Base-by-base conservation (phyloP, 768 basidiomycete species). In the Hygrophoropsis aurantiaca region DNA sequence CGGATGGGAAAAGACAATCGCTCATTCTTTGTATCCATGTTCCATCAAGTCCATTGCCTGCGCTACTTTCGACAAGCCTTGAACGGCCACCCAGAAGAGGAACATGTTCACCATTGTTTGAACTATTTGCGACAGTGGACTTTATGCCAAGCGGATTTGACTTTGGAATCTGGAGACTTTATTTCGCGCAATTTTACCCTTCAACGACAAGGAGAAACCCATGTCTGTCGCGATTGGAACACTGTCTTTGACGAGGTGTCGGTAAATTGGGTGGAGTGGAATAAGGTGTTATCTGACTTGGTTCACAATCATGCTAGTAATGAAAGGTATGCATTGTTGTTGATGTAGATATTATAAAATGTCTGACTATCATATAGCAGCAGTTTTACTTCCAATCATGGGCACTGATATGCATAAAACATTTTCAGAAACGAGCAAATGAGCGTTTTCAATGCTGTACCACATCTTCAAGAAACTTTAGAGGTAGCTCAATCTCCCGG, bases 121-220 rank as follows among this genome's bases (percentile, higher is more conserved):
- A 73, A 72, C 41, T 76, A 75, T 51, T 58, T 78, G 23, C 60
- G 74, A n/a, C 68, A 75, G 47, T 61, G 58, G 47, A 63, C 65
- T 5, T 57, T 75, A 19, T 78, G 75, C 52, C 54, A 57, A 8
- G 64, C 73, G 6, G 74, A 77, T 50, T 58, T 69, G 27, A 76
- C 74, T 2, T 61, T 78, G 15, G 75, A 77, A 42, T 65, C 65
- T 2, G 71, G 64, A 9, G 73, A 72, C 45, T 73, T 73, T 43
- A 58, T 52, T 16, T 52, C 53, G 30, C 53, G 67, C 11, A 64
- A 73, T 51, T 71, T 72, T 46, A 62, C 65, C 15, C 51, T 44
- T 25, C 58, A 71, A 20, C 59, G 72, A 43, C 49, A 56, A 4
- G 73, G 71, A 2, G 68, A 66, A 10, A 69, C 68, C 7, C 72